Percentiles rank a stretch among this genome's conserved stretches.
phyloP scores from a whole-genome alignment of 2,329 filamentous ascomycete genomes.

The Leptographium lundbergii region DNA sequence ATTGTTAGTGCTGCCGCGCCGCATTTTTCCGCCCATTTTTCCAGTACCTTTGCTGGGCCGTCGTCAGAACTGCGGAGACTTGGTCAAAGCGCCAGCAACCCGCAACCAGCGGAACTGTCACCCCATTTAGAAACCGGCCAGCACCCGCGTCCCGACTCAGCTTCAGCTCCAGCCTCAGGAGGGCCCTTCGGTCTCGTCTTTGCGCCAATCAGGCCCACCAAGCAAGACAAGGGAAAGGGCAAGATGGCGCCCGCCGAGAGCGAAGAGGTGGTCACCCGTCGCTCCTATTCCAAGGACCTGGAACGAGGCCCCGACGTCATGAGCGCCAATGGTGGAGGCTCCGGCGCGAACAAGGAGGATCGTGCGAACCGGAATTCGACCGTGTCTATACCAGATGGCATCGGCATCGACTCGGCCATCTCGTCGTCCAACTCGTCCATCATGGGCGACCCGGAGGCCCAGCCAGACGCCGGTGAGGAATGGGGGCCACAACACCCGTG shows the following conservation, averaged over 20 bases:
- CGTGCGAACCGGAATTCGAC: slow-evolving; percentile 26
- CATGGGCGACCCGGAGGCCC: slow-evolving; percentile 49
- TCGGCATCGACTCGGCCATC: slow-evolving; percentile 41
- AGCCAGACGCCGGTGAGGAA: slow-evolving; percentile 57
- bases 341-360: neutral
- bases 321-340: neutral
- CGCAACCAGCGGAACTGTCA: neutral
- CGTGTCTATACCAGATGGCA: slow-evolving; percentile 34
- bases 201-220: neutral
- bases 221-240: slow-evolving; percentile 32
- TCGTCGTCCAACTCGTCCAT: slow-evolving; percentile 48
- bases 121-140: neutral
- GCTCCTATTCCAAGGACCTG: slow-evolving; percentile 35
- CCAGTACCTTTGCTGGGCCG: neutral
- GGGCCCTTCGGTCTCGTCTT: slow-evolving; percentile 8
- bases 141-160: neutral
- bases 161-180: neutral
- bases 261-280: slow-evolving; percentile 17
- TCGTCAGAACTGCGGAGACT: slow-evolving; percentile 15
- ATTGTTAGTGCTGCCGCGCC: neutral
- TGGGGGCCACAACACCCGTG: slow-evolving; percentile 95
- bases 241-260: slow-evolving; percentile 27
- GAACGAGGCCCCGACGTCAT: slow-evolving; percentile 39
- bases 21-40: neutral
- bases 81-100: slow-evolving; percentile 17